Conservation (phyloP, 768 basidiomycete genomes). For the Chalciporus piperatus region DNA sequence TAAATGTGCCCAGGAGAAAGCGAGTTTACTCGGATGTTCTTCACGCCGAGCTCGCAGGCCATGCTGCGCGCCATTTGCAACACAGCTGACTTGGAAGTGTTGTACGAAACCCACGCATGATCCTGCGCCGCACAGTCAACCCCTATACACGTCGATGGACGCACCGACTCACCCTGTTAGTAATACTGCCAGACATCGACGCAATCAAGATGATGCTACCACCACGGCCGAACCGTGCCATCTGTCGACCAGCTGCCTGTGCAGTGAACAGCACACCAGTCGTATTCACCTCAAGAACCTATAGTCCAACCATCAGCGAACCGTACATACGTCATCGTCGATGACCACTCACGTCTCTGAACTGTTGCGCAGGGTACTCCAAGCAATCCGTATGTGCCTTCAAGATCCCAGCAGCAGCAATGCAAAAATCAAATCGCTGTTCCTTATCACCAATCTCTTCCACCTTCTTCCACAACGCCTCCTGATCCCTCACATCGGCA, state of each 20-base stretch:
- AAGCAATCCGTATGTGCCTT: conserved; percentile 58
- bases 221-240: conserved; percentile 44
- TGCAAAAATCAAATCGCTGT: conserved; percentile 68
- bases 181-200: conserved; percentile 64
- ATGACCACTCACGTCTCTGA: conserved; percentile 48
- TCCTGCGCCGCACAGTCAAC: conserved; percentile 41
- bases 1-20: conserved; percentile 78
- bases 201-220: conserved; percentile 62
- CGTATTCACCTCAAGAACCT: conserved; percentile 67
- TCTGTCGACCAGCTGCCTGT: conserved; percentile 58
- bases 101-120: conserved; percentile 75
- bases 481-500: conserved; percentile 66
- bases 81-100: conserved; percentile 74
- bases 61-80: conserved; percentile 79
- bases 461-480: conserved; percentile 52
- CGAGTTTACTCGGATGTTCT: conserved; percentile 69
- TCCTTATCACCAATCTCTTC: conserved; percentile 64
- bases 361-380: conserved; percentile 62
- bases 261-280: conserved; percentile 61
- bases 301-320: not conserved
- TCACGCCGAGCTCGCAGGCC: conserved; percentile 72
- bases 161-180: conserved; percentile 53
- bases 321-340: not conserved
- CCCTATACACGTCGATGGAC: not conserved
- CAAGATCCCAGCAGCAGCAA: conserved; percentile 77